Conservation (phyloP, 2,329 filamentous ascomycete genomes). For the Scedosporium aurantiacum region DNA sequence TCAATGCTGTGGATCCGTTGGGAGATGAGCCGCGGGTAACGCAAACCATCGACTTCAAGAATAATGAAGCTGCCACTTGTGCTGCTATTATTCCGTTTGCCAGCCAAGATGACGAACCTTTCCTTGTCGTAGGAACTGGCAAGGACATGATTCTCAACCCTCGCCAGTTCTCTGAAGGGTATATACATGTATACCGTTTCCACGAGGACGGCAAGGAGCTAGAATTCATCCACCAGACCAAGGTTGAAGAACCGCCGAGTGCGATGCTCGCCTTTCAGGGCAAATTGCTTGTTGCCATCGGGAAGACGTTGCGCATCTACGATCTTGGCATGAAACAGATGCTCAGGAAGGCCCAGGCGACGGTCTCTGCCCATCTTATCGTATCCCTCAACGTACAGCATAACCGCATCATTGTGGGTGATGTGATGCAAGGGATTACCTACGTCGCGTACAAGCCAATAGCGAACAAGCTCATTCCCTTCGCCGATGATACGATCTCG, state of each 20-base stretch:
- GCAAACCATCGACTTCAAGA: slow-evolving; percentile 68
- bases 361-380: slow-evolving; percentile 72
- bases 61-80: slow-evolving; percentile 88
- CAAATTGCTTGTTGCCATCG: slow-evolving; percentile 74
- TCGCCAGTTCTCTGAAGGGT: slow-evolving; percentile 64
- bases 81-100: slow-evolving; percentile 75
- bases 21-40: slow-evolving; percentile 47
- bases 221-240: slow-evolving; percentile 94
- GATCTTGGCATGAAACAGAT: slow-evolving; percentile 89
- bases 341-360: slow-evolving; percentile 79
- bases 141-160: slow-evolving; percentile 80
- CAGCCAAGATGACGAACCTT: slow-evolving; percentile 78
- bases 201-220: slow-evolving; percentile 76
- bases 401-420: slow-evolving; percentile 80
- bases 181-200: slow-evolving; percentile 86
- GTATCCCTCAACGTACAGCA: slow-evolving; percentile 83
- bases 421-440: slow-evolving; percentile 83
- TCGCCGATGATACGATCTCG: slow-evolving; percentile 79
- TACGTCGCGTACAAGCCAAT: slow-evolving; percentile 90
- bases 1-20: slow-evolving; percentile 80
- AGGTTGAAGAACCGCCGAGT: slow-evolving; percentile 76
- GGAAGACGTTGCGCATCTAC: slow-evolving; percentile 72
- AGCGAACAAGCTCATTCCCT: slow-evolving; percentile 85
- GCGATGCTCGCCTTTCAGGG: slow-evolving; percentile 93
- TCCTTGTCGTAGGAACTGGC: slow-evolving; percentile 87